Conservation (phyloP, 2,329 filamentous ascomycete species). For the Colletotrichum australisinense region DNA sequence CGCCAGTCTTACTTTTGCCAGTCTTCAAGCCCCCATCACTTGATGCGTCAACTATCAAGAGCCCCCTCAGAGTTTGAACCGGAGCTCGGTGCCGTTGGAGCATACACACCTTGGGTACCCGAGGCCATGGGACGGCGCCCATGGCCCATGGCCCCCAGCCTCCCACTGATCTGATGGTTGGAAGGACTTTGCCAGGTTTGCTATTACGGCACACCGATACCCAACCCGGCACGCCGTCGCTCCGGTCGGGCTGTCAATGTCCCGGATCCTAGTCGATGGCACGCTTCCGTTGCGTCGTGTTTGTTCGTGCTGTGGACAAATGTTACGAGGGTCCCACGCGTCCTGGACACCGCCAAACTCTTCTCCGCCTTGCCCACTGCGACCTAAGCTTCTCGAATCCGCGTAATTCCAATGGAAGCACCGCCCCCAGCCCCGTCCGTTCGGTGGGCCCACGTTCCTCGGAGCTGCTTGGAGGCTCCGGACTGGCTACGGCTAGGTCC, state of each 20-base stretch:
- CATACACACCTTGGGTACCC: neutral
- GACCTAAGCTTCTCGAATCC: neutral
- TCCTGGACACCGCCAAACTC: neutral
- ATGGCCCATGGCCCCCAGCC: neutral
- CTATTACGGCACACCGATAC: neutral
- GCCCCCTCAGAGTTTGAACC: neutral
- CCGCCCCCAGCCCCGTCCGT: conserved; percentile 11
- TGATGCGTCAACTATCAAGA: neutral
- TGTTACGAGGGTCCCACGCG: neutral
- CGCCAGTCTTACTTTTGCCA: neutral
- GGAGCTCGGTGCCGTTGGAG: neutral
- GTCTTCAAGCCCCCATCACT: neutral
- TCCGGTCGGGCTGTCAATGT: neutral
- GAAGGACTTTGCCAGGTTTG: neutral
- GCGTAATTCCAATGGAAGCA: conserved; percentile 3
- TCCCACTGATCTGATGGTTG: neutral
- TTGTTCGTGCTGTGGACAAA: neutral
- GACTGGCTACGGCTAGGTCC: conserved; percentile 29
- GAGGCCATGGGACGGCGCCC: neutral
- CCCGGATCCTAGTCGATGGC: neutral
- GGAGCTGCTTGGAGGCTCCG: conserved; percentile 7
- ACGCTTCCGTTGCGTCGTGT: neutral
- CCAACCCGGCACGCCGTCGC: neutral
- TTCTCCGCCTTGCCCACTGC: neutral
- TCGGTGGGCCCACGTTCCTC: neutral